phyloP scores from a whole-genome alignment of 768 basidiomycete genomes.

The Panaeolus papilionaceus region DNA sequence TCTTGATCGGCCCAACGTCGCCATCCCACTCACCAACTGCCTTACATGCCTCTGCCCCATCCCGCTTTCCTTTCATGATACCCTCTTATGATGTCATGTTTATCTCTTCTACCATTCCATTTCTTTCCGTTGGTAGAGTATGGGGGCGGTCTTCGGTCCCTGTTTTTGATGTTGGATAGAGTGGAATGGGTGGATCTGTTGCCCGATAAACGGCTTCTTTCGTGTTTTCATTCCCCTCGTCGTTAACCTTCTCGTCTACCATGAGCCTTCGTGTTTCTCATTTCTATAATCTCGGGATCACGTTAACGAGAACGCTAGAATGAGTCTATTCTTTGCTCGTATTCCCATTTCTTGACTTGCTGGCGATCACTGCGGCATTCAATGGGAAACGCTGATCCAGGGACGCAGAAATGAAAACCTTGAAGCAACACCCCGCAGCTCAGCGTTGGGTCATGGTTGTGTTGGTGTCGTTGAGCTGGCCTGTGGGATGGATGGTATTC shows the following conservation, averaged over 20 bases:
- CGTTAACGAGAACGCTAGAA: no score
- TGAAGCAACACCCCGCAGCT: not conserved
- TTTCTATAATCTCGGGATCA: no score
- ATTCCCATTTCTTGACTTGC: no score
- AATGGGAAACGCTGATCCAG: no score
- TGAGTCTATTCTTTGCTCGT: no score
- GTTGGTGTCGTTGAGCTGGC: not conserved
- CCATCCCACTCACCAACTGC: not conserved
- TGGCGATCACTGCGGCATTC: not conserved
- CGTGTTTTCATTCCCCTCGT: no score
- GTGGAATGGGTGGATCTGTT: no score
- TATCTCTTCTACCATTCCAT: not conserved
- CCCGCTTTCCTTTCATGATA: not conserved
- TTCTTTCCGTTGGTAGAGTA: no score
- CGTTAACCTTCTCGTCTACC: no score
- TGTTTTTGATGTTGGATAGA: not conserved
- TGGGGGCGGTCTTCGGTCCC: not conserved
- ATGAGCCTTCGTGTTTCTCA: no score
- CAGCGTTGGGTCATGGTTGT: not conserved
- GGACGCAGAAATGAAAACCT: not conserved
- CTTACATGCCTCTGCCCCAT: not conserved
- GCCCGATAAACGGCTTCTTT: no score
- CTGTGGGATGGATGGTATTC: no score
- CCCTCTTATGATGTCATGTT: not conserved
- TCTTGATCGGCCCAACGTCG: not conserved